These are phyloP conservation scores for Pseudonitzschia delicatissima DNA, from an alignment of 108 stramenopile genomes.

Conservation along the genomic window DNA sequence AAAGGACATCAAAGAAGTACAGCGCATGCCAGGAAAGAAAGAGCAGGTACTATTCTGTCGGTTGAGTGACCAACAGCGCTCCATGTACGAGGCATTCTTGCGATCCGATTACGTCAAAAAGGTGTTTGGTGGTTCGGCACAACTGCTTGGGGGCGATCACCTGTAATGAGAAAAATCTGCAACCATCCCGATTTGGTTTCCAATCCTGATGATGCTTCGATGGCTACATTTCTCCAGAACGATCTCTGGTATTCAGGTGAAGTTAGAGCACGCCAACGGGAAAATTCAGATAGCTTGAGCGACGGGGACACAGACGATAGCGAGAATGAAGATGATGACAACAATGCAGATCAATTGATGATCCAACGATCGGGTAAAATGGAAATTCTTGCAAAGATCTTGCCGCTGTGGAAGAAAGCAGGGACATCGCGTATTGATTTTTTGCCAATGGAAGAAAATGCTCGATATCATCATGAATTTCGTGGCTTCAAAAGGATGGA, in stretches of 20 bases:
- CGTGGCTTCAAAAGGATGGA: conserved; percentile 63
- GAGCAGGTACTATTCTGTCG: conserved; percentile 96
- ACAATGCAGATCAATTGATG: conserved; percentile 39
- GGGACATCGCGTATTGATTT: conserved; percentile 94
- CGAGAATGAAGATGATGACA: conserved; percentile 51
- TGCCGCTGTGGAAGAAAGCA: conserved; percentile 91
- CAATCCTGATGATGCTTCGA: conserved; percentile 37
- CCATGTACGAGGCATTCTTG: conserved; percentile 66
- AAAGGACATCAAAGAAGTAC: conserved; percentile 77
- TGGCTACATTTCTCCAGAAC: conserved; percentile 34
- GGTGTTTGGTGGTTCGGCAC: conserved; percentile 56
- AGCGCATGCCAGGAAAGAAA: conserved; percentile 87
- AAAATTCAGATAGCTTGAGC: not conserved
- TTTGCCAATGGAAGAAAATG: conserved; percentile 95
- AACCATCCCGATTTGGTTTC: conserved; percentile 93
- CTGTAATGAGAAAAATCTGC: conserved; percentile 91
- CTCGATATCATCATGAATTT: conserved; percentile 90
- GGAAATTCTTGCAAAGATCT: conserved; percentile 86
- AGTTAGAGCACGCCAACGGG: not conserved
- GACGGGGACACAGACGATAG: conserved; percentile 35
- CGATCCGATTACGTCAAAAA: conserved; percentile 62
- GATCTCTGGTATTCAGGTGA: conserved; percentile 15
- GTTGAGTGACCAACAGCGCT: conserved; percentile 73
- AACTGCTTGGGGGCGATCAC: conserved; percentile 84
- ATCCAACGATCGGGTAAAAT: conserved; percentile 91